Percentiles rank a stretch among this genome's conserved stretches.
phyloP scores from a whole-genome alignment of 73 alveolate species.

The Tetrahymena elliotti region DNA sequence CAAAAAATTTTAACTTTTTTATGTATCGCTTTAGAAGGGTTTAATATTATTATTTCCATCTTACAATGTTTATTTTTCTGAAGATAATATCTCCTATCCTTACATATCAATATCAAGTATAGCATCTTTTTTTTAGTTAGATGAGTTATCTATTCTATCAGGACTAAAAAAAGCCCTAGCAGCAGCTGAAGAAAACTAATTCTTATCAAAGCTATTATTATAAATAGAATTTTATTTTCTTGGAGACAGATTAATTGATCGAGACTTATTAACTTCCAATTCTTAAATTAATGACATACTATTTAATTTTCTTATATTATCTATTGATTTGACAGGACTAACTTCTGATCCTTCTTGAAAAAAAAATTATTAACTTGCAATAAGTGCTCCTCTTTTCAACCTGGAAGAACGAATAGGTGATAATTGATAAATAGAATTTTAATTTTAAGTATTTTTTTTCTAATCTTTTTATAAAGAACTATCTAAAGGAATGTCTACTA shows the following conservation, averaged over 20 bases:
- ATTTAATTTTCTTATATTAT: background rate
- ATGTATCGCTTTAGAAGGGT: background rate
- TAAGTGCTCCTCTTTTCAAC: background rate
- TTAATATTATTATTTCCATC: background rate
- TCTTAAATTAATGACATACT: background rate
- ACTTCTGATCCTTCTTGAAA: background rate
- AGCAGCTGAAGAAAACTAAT: background rate
- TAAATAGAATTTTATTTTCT: background rate
- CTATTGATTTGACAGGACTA: background rate
- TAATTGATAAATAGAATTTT: background rate
- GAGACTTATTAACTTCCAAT: background rate
- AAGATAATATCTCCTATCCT: background rate
- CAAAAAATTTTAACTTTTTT: background rate
- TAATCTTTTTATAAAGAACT: background rate
- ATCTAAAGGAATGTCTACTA: background rate
- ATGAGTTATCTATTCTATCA: background rate
- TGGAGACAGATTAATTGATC: background rate
- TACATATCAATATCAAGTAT: background rate
- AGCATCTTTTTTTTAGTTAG: background rate
- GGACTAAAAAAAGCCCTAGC: background rate
- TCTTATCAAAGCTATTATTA: background rate
- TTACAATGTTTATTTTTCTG: background rate
- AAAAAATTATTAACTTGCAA: background rate
- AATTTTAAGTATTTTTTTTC: background rate
- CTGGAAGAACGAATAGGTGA: background rate